These are phyloP conservation scores for Globisporangium iwayamae DNA, from an alignment of 352 stramenopile species.

Conservation along the genomic window DNA sequence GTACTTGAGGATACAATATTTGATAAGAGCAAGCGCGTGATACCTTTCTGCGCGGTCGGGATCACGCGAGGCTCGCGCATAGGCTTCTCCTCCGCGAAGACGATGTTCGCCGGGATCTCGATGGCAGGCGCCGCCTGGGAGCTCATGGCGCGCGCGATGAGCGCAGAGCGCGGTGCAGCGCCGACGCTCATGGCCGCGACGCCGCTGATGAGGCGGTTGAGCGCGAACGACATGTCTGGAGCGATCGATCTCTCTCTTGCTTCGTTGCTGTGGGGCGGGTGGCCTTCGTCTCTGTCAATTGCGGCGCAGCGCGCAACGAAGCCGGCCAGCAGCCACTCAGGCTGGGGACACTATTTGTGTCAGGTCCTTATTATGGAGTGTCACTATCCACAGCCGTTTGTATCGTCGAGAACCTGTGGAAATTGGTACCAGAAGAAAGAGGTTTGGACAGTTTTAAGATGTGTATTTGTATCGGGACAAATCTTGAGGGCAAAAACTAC, in stretches of 20 bases:
- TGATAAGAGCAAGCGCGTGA: background rate
- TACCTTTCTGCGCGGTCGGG: conserved; percentile 49
- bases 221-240: conserved; percentile 26
- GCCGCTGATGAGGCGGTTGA: conserved; percentile 59
- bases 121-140: conserved; percentile 30
- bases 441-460: background rate
- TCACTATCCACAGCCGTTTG: background rate
- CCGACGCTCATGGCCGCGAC: conserved; percentile 48
- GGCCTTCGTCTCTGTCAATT: conserved; percentile 8
- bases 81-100: conserved; percentile 72
- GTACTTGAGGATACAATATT: background rate
- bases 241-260: conserved; percentile 2
- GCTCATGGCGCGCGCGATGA: conserved; percentile 30
- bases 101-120: conserved; percentile 53
- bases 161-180: conserved; percentile 31
- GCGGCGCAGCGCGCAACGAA: background rate
- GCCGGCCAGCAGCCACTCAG: conserved; percentile 14
- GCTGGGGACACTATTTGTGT: background rate
- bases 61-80: conserved; percentile 63
- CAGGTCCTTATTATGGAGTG: background rate
- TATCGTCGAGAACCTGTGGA: background rate
- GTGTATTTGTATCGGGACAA: background rate
- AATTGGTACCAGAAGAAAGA: background rate
- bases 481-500: background rate
- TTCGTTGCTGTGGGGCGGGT: background rate